Evolutionary conservation across 306 rosid species (phyloP).

Genomic region (Sicyos edulis): DNA sequence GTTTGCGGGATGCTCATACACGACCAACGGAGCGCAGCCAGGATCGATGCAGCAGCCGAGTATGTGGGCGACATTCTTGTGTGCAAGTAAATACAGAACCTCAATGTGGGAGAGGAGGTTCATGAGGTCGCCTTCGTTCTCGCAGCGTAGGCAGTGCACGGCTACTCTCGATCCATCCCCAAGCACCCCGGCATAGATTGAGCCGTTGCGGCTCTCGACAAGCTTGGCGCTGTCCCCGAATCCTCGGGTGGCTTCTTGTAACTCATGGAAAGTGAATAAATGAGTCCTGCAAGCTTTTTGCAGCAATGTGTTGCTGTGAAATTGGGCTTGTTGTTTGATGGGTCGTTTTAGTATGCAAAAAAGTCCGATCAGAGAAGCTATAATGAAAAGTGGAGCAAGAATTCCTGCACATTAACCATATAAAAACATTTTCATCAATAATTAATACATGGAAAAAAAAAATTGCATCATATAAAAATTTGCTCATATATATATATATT

Average conservation of each 20-base stretch:
- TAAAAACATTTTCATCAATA: conserved; percentile 12
- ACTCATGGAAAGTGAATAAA: conserved; percentile 57
- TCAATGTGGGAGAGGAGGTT: conserved; percentile 65
- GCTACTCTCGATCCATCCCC: conserved; percentile 71
- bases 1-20: conserved; percentile 66
- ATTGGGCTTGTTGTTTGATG: conserved; percentile 36
- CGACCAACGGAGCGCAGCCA: conserved; percentile 49
- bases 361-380: conserved; percentile 56
- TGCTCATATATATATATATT: not conserved
- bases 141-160: conserved; percentile 61
- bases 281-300: conserved; percentile 56
- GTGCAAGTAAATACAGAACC: conserved; percentile 47
- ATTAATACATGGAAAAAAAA: not conserved
- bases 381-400: conserved; percentile 59
- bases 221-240: conserved; percentile 52
- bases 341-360: conserved; percentile 52
- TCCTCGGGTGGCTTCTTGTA: conserved; percentile 67
- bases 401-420: conserved; percentile 53
- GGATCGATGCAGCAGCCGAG: conserved; percentile 76
- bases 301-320: conserved; percentile 44
- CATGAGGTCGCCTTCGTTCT: conserved; percentile 51
- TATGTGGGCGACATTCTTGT: conserved; percentile 48
- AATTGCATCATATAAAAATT: conserved; percentile 4
- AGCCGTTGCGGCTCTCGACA: conserved; percentile 40
- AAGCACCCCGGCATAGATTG: conserved; percentile 59